phyloP scores from a whole-genome alignment of 306 rosid species.

The Psophocarpus tetragonolobus region DNA sequence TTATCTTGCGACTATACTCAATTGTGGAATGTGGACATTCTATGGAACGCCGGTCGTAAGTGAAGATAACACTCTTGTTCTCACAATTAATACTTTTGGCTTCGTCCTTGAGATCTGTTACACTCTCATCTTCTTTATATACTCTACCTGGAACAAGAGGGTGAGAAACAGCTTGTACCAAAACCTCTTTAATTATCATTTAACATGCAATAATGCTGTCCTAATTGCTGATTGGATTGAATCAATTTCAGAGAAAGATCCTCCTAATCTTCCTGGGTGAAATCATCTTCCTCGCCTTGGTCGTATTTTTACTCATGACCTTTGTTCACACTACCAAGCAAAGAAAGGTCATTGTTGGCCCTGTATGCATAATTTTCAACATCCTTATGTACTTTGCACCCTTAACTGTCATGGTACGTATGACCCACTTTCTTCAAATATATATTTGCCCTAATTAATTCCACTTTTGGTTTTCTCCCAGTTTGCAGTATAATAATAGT shows the following conservation, averaged over 20 bases:
- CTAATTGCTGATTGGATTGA: not conserved
- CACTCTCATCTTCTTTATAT: constrained; percentile 44
- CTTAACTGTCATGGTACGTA: constrained; percentile 77
- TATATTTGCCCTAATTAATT: not conserved
- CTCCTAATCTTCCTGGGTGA: constrained; percentile 39
- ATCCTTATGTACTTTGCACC: constrained; percentile 80
- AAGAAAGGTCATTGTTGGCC: constrained; percentile 51
- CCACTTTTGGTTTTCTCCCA: not conserved
- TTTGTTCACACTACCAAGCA: constrained; percentile 25
- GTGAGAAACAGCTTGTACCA: constrained; percentile 36
- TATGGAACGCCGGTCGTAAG: constrained; percentile 71
- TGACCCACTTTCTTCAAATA: not conserved
- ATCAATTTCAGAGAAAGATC: constrained; percentile 56
- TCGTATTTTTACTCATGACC: constrained; percentile 37
- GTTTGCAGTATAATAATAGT: not conserved
- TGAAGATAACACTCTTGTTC: constrained; percentile 56
- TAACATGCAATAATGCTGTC: not conserved
- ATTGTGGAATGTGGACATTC: constrained; percentile 71
- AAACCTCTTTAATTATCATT: not conserved
- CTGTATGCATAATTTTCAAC: constrained; percentile 61
- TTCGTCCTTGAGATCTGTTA: constrained; percentile 49
- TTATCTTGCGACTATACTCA: constrained; percentile 64
- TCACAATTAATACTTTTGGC: constrained; percentile 69
- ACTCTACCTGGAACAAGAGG: constrained; percentile 44
- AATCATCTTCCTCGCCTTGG: constrained; percentile 29